Percentiles rank a stretch among this genome's conserved stretches.
Conservation (phyloP, 768 basidiomycete genomes). For the Coprinopsis strossmayeri region DNA sequence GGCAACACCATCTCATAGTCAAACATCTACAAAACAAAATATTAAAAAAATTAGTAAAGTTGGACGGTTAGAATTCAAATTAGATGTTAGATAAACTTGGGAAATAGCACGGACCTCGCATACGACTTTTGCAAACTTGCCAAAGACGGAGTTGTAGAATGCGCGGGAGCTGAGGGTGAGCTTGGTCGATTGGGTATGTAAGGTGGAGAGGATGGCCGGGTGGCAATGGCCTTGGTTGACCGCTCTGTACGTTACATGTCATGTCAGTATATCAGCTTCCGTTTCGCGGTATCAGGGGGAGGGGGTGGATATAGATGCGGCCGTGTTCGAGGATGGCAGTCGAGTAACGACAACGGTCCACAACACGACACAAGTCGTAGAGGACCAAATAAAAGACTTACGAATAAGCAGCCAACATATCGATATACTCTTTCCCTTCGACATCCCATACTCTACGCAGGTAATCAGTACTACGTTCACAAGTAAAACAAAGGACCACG, state of each 20-base stretch:
- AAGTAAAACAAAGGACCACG: slow-evolving; percentile 36
- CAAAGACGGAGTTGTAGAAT: slow-evolving; percentile 92
- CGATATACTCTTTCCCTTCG: slow-evolving; percentile 93
- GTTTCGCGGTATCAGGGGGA: too few species aligned
- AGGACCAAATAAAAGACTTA: slow-evolving; percentile 32
- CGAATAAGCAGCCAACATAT: slow-evolving; percentile 98
- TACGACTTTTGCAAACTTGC: slow-evolving; percentile 59
- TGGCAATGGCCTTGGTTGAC: slow-evolving; percentile 97
- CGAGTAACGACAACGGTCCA: too few species aligned
- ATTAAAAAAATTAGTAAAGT: too few species aligned
- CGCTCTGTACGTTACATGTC: slow-evolving; percentile 10
- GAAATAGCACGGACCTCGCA: slow-evolving; percentile 2
- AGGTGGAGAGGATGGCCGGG: slow-evolving; percentile 75
- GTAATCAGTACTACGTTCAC: slow-evolving; percentile 4
- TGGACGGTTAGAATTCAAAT: background rate
- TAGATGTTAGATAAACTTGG: background rate
- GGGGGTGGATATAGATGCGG: background rate
- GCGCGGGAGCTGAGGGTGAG: slow-evolving; percentile 93
- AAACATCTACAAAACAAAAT: slow-evolving; percentile 46
- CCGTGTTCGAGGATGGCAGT: slow-evolving; percentile 3
- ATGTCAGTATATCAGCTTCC: too few species aligned
- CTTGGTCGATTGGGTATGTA: slow-evolving; percentile 79
- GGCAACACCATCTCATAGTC: slow-evolving; percentile 94
- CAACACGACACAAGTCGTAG: too few species aligned
- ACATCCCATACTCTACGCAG: slow-evolving; percentile 76